phyloP scores from a whole-genome alignment of 1,284 basidiomycete species.

The Ceratobasidium theobromae region DNA sequence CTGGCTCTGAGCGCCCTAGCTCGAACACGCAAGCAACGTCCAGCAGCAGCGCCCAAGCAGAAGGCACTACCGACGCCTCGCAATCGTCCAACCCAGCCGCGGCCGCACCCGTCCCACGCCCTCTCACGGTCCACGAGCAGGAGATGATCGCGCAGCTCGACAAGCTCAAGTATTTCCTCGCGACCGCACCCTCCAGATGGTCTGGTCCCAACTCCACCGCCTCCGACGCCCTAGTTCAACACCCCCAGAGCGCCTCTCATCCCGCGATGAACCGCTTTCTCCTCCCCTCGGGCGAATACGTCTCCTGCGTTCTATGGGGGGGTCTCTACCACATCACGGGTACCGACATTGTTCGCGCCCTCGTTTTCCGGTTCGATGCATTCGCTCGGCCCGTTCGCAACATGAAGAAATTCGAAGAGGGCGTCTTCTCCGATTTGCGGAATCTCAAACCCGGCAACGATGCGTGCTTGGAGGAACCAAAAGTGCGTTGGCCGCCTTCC shows the following conservation, averaged over 20 bases:
- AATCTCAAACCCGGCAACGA: constrained; percentile 90
- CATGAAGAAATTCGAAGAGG: constrained; percentile 92
- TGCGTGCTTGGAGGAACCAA: constrained; percentile 88
- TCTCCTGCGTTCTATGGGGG: constrained; percentile 87
- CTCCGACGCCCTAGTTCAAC: constrained; percentile 38
- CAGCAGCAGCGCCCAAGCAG: not conserved
- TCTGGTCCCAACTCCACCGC: constrained; percentile 40
- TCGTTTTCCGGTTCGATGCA: constrained; percentile 87
- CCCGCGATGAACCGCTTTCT: constrained; percentile 80
- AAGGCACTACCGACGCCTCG: not conserved
- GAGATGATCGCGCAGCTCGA: constrained; percentile 72
- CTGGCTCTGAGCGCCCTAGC: not conserved
- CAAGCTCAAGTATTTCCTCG: constrained; percentile 81
- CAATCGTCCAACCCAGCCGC: not conserved
- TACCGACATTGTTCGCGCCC: constrained; percentile 85
- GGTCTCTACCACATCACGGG: constrained; percentile 90
- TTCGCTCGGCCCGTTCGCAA: constrained; percentile 77
- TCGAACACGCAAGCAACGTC: not conserved
- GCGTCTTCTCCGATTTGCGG: constrained; percentile 85
- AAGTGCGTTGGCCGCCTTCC: constrained; percentile 59
- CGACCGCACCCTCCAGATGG: constrained; percentile 78
- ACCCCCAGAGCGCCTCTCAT: constrained; percentile 42
- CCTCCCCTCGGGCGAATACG: constrained; percentile 81
- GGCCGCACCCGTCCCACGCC: constrained; percentile 41
- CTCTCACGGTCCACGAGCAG: constrained; percentile 61